These are phyloP conservation scores for Ramalina intermedia DNA, from an alignment of 495 filamentous ascomycete genomes.

Conservation along the genomic window DNA sequence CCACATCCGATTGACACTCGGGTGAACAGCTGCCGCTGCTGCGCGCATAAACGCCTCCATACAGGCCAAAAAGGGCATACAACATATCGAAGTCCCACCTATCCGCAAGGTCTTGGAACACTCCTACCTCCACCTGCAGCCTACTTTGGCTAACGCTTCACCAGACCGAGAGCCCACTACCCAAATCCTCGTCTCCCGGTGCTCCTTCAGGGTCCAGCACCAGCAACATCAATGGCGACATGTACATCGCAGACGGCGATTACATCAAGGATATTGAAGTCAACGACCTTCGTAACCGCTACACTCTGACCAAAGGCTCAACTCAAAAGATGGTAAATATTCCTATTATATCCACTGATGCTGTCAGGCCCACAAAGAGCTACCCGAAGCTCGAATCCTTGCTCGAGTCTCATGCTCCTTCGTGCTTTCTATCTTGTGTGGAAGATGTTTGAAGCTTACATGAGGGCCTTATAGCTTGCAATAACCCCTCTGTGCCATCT, in stretches of 20 bases:
- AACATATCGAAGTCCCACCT: constrained; percentile 87
- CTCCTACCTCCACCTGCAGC: background rate
- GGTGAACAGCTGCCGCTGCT: constrained; percentile 62
- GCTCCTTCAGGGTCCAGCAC: constrained; percentile 28
- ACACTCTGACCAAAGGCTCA: constrained; percentile 91
- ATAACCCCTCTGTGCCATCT: constrained; percentile 76
- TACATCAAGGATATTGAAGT: constrained; percentile 98
- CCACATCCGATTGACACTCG: background rate
- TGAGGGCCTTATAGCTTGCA: constrained; percentile 56
- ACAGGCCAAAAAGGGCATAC: constrained; percentile 82
- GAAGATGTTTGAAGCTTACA: constrained; percentile 69
- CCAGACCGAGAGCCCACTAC: constrained; percentile 36
- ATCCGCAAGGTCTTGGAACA: constrained; percentile 45
- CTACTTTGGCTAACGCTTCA: constrained; percentile 13
- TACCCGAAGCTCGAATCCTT: background rate
- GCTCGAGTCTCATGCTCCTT: constrained; percentile 23
- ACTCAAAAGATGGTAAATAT: constrained; percentile 99
- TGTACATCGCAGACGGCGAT: constrained; percentile 90
- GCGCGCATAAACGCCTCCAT: constrained; percentile 88
- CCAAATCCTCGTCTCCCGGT: constrained; percentile 31
- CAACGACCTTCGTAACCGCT: constrained; percentile 93
- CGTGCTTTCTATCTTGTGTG: constrained; percentile 27
- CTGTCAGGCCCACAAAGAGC: constrained; percentile 39
- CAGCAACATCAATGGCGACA: constrained; percentile 61
- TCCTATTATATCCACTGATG: constrained; percentile 70